Evolutionary conservation across 2,329 filamentous ascomycete genomes (phyloP).

Genomic region (Xenosphaeropsis pyriputrescens): DNA sequence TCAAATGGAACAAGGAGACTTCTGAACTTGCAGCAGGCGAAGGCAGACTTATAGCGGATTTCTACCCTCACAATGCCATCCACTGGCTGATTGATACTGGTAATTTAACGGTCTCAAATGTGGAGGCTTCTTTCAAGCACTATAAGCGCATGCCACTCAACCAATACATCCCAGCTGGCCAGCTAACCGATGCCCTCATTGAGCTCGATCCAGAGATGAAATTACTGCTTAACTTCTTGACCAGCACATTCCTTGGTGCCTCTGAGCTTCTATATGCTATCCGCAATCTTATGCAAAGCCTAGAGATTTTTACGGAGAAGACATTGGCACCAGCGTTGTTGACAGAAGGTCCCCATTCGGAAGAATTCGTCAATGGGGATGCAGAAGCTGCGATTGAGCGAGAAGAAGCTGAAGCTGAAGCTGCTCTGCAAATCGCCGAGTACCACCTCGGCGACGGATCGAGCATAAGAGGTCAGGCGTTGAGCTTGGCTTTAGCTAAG

Average conservation of each 20-base stretch:
- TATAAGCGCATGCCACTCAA: slow-evolving; percentile 26
- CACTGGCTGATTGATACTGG: slow-evolving; percentile 45
- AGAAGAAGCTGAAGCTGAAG: slow-evolving; percentile 45
- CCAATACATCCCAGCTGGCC: slow-evolving; percentile 34
- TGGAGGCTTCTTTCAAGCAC: slow-evolving; percentile 40
- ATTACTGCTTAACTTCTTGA: slow-evolving; percentile 49
- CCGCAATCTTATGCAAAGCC: slow-evolving; percentile 50
- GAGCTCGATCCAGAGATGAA: slow-evolving; percentile 55
- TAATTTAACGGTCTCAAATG: slow-evolving; percentile 42
- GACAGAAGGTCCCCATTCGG: not conserved
- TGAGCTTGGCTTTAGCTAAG: slow-evolving; percentile 55
- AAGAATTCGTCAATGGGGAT: slow-evolving; percentile 9
- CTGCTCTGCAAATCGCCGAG: slow-evolving; percentile 53
- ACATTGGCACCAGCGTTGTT: slow-evolving; percentile 8
- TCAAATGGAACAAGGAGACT: slow-evolving; percentile 14
- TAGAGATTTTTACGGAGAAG: slow-evolving; percentile 33
- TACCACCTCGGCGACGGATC: slow-evolving; percentile 52
- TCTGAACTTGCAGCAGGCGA: slow-evolving; percentile 3
- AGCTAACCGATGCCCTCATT: slow-evolving; percentile 46
- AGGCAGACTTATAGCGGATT: slow-evolving; percentile 20
- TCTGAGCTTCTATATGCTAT: slow-evolving; percentile 53
- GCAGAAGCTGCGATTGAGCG: slow-evolving; percentile 28
- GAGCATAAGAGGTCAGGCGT: slow-evolving; percentile 42
- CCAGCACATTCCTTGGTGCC: slow-evolving; percentile 48
- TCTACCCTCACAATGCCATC: slow-evolving; percentile 33